Base-by-base conservation (phyloP, 106 monocot species). In the Dendrobium chrysotoxum region DNA sequence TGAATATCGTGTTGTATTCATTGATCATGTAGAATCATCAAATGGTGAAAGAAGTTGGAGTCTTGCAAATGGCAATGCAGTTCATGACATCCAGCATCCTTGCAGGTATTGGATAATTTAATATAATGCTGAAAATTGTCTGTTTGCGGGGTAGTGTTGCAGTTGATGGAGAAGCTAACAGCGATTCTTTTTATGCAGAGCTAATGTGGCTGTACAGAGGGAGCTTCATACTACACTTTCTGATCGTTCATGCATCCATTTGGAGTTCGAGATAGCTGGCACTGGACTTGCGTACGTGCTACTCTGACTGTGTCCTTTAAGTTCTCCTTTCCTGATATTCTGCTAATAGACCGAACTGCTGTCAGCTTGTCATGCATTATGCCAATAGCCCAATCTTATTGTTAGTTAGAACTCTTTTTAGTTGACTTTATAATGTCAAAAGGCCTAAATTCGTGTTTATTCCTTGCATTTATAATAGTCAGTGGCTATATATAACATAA, bases 171-270 rank as follows among this genome's bases (percentile, higher is more conserved):
- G 15, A 76, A 31, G 25, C 46, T 25, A 25, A n/a, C 44, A 5
- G 17, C 15, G 45, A 57, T 50, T 81, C 76, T 76, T 46, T n/a
- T 20, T 25, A 9, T 79, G 82, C 28, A 86, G 94, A 84, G 83
- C 94, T 28, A 89, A 91, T 86, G 92, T 99, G 74, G 92, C 87
- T 83, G 95, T 95, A 40, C 81, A 84, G 46, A 80, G 79, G 75
- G 98, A 99, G 66, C 95, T 99, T 86, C 98, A 99, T 82, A 87
- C 82, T 30, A 85, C 92, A 73, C 88, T 86, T 78, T 97, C 94
- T 83, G 97, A 97, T 84, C 92, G 97, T 75, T 97, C 97, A 4
- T 97, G 94, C 84, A 93, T 88, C 75, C 98, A 99, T 83, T 78
- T 99, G 77, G 98, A 99, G 83, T 95, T 99, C 83, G 92, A 95